Evolutionary conservation across 257 asterid genomes (phyloP), one percentile per base, ranked within the genome.

Genomic region (Linaria vulgaris): DNA sequence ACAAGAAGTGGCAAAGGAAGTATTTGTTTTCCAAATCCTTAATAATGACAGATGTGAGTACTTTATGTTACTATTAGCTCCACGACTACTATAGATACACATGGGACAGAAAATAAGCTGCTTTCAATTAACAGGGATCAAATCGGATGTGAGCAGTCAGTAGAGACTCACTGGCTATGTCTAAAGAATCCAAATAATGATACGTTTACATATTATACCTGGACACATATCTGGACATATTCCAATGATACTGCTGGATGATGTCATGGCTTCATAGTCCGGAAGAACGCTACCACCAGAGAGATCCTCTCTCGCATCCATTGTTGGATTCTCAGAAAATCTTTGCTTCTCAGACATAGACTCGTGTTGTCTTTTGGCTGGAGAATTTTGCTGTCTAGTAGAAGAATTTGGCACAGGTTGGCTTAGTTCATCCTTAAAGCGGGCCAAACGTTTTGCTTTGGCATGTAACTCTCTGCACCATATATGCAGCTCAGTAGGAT

Each of bases 141-240:
- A 49, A 63, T 24, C 7, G 41, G 56, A 55, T 27, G 11, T 43
- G 48, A 47, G 66, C 43, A 56, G 63, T 20, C 24, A 31, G 57
- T 39, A 56, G 49, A 27, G 6, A 27, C 34, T 27, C 45, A 56
- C 7, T 51, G 50, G 23, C 59, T 59, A 31, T 59, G 12, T 61
- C 13, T 56, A 45, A 39, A 52, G n/a, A 66, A 53, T 39, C 47
- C 56, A 48, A 49, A 68, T 34, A 45, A 69, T 37, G 61, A 61
- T n/a, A 58, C 4, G 38, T 37, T 73, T 45, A 22, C 68, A 67
- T 43, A 21, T 61, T 72, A 53, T 78, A 92, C 99, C 99, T 68
- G 99, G 99, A 71, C 99, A 92, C 99, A 92, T 92, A 76, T 89
- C 94, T 72, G 90, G 84, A 78, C 99, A 92, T 48, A 78, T 34